These are phyloP conservation scores for Erucastrum elatum DNA, from an alignment of 345 rosid genomes.

Conservation along the genomic window DNA sequence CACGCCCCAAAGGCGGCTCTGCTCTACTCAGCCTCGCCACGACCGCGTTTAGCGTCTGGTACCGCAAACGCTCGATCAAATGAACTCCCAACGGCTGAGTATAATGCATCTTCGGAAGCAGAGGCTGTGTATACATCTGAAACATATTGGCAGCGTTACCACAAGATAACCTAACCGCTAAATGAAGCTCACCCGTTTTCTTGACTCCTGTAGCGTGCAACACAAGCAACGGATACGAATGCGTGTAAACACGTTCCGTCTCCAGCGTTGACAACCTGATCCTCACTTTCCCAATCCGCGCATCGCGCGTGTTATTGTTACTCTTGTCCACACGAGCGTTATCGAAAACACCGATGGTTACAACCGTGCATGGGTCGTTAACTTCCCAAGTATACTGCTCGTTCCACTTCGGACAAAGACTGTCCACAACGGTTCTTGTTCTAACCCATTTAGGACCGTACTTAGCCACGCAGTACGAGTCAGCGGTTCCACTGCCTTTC, in stretches of 20 bases:
- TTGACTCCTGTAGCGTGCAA: constrained; percentile 61
- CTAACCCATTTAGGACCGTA: constrained; percentile 81
- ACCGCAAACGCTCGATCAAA: constrained; percentile 56
- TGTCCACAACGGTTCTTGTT: constrained; percentile 64
- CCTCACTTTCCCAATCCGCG: constrained; percentile 66
- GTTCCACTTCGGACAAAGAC: constrained; percentile 68
- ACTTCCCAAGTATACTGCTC: constrained; percentile 83
- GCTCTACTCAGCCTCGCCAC: constrained; percentile 57
- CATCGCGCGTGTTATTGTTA: constrained; percentile 42
- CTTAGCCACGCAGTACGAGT: constrained; percentile 74
- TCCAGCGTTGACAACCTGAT: constrained; percentile 64
- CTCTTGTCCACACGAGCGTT: constrained; percentile 33
- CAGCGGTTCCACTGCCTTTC: constrained; percentile 50
- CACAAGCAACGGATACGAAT: constrained; percentile 70
- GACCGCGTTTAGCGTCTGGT: constrained; percentile 67
- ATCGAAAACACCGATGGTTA: constrained; percentile 69
- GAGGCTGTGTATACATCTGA: constrained; percentile 55
- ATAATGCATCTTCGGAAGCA: constrained; percentile 77
- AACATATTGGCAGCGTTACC: constrained; percentile 60
- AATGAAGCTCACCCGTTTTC: constrained; percentile 77
- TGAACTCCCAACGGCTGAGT: constrained; percentile 58
- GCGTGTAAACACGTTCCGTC: constrained; percentile 67
- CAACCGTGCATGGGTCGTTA: constrained; percentile 67
- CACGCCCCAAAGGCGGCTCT: constrained; percentile 67
- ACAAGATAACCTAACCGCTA: constrained; percentile 67